Conservation (phyloP, 805 yeast genomes). For the Metschnikowia noctiluminum region DNA sequence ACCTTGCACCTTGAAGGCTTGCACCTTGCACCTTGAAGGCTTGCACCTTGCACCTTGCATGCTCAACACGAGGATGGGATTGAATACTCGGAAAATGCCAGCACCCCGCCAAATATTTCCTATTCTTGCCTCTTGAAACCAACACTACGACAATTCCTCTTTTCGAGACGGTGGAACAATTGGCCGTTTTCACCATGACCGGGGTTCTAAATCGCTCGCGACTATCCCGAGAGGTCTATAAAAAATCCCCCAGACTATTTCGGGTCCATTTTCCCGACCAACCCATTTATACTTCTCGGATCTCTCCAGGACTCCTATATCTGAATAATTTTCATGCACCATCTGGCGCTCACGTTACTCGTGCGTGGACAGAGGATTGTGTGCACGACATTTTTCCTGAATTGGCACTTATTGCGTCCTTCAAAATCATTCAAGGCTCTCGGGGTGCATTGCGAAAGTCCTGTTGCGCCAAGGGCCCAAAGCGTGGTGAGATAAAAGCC, state of each 20-base stretch:
- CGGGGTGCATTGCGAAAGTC: too few species aligned
- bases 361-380: not conserved
- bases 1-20: too few species aligned
- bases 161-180: not conserved
- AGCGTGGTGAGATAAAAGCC: too few species aligned
- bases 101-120: not conserved
- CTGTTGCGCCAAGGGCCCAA: not conserved
- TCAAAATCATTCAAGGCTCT: too few species aligned
- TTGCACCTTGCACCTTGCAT: not conserved
- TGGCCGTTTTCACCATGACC: not conserved
- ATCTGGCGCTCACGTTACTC: not conserved
- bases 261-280: too few species aligned
- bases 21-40: too few species aligned
- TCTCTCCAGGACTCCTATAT: not conserved
- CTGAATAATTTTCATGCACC: not conserved
- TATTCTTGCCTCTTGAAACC: not conserved
- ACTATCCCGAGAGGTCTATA: too few species aligned
- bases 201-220: too few species aligned
- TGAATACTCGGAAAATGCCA: not conserved
- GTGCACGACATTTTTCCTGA: not conserved
- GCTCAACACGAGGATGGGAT: too few species aligned
- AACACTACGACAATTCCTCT: too few species aligned
- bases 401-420: too few species aligned
- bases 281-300: not conserved
- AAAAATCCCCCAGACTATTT: too few species aligned